A percentile compares a stretch with the other conserved stretches of the same genome.
Conservation (phyloP, 768 basidiomycete genomes). For the Kwoniella mangroviensis region DNA sequence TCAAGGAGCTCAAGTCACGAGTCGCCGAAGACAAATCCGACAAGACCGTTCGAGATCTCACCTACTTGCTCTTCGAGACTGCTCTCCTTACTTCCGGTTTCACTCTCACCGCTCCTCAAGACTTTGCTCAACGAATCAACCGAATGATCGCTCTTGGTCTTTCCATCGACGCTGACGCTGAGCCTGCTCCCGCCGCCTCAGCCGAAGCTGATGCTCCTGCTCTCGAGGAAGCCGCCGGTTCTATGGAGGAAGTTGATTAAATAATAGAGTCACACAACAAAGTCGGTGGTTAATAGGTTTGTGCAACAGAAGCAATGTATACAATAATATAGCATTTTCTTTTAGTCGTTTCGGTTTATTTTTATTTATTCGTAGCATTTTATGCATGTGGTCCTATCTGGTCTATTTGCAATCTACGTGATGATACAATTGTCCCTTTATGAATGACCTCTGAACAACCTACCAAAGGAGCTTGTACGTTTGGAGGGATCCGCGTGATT, state of each 20-base stretch:
- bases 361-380: conserved; percentile 20
- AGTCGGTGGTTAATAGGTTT: too few species aligned
- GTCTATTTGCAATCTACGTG: not conserved
- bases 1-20: conserved; percentile 95
- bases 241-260: conserved; percentile 87
- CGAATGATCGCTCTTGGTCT: conserved; percentile 83
- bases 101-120: conserved; percentile 91
- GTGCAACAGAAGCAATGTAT: conserved; percentile 21
- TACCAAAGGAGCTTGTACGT: conserved; percentile 17
- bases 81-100: conserved; percentile 77
- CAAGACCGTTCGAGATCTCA: conserved; percentile 97
- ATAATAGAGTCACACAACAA: too few species aligned
- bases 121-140: conserved; percentile 94
- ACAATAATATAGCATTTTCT: conserved; percentile 25
- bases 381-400: conserved; percentile 19
- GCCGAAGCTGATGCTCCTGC: conserved; percentile 55
- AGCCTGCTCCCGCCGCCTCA: conserved; percentile 61
- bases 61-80: conserved; percentile 94
- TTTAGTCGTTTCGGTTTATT: conserved; percentile 12
- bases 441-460: conserved; percentile 14
- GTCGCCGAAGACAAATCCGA: conserved; percentile 96
- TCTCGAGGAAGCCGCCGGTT: conserved; percentile 54
- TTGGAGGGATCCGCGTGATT: not conserved
- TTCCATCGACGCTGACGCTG: conserved; percentile 69
- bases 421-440: not conserved